These are phyloP conservation scores for Globisporangium iwayamae DNA, from an alignment of 352 stramenopile species.

Conservation along the genomic window DNA sequence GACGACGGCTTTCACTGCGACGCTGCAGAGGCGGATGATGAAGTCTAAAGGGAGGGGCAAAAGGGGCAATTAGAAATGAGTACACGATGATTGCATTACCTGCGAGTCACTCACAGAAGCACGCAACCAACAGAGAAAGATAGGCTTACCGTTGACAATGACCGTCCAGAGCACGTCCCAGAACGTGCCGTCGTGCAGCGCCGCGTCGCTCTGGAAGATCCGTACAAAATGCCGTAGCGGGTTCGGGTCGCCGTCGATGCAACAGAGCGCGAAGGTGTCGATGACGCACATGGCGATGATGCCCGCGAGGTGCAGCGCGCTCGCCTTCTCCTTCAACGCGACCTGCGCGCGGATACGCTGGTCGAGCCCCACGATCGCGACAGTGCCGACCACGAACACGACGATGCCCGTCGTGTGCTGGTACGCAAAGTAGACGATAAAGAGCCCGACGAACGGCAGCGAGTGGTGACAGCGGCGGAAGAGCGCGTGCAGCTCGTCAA, in stretches of 20 bases:
- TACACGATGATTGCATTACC: not conserved
- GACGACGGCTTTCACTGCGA: slow-evolving; percentile 56
- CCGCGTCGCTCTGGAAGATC: slow-evolving; percentile 27
- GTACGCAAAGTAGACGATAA: slow-evolving; percentile 78
- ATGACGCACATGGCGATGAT: slow-evolving; percentile 57
- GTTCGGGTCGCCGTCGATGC: slow-evolving; percentile 58
- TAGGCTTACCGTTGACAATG: slow-evolving; percentile 60
- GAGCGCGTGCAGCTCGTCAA: slow-evolving; percentile 62
- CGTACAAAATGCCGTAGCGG: slow-evolving; percentile 47
- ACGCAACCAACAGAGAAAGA: not conserved
- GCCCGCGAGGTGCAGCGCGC: slow-evolving; percentile 35
- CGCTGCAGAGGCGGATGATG: slow-evolving; percentile 56
- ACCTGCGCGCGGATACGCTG: slow-evolving; percentile 62
- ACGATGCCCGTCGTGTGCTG: slow-evolving; percentile 69
- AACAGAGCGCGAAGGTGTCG: slow-evolving; percentile 58
- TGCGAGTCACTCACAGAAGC: not conserved
- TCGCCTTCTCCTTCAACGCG: slow-evolving; percentile 75
- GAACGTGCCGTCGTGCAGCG: slow-evolving; percentile 31
- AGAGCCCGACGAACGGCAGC: slow-evolving; percentile 65
- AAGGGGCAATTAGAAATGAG: not conserved
- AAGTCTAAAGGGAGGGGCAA: slow-evolving; percentile 40
- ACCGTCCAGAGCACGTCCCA: slow-evolving; percentile 74
- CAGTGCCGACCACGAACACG: slow-evolving; percentile 58
- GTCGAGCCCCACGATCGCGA: slow-evolving; percentile 72
- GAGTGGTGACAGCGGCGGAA: slow-evolving; percentile 71